A percentile compares a stretch with the other conserved stretches of the same genome.
Conservation (phyloP, 2,329 filamentous ascomycete genomes). For the Microthyrium microscopicum region DNA sequence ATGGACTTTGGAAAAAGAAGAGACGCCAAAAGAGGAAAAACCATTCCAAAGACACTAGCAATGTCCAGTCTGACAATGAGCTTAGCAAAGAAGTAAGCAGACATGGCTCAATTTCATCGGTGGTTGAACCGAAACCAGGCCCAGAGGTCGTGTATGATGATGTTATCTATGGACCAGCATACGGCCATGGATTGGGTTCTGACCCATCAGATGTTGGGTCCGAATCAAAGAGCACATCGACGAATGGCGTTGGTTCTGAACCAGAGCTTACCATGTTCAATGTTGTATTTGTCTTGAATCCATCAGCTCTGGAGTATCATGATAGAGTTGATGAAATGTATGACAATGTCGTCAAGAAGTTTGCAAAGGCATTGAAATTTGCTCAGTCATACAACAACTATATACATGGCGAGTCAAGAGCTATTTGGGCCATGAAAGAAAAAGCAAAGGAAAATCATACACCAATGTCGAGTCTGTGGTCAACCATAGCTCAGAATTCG, state of each 20-base stretch:
- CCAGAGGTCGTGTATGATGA: no score
- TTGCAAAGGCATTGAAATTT: slow-evolving; percentile 83
- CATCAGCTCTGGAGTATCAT: slow-evolving; percentile 61
- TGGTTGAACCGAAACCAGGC: no score
- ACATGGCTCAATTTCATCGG: no score
- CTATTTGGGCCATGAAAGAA: slow-evolving; percentile 65
- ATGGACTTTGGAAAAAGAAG: slow-evolving; percentile 23
- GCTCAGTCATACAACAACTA: slow-evolving; percentile 83
- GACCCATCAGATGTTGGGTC: slow-evolving; percentile 7
- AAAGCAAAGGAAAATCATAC: slow-evolving; percentile 52
- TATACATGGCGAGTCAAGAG: slow-evolving; percentile 79
- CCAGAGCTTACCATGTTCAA: slow-evolving; percentile 95
- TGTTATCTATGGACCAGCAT: no score
- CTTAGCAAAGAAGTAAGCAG: no score
- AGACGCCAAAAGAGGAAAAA: slow-evolving; percentile 14
- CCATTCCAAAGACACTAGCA: no score
- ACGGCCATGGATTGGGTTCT: slow-evolving; percentile 6
- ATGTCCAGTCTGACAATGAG: no score
- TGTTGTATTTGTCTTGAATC: slow-evolving; percentile 78
- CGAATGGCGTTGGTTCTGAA: slow-evolving; percentile 29
- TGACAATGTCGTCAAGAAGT: slow-evolving; percentile 75
- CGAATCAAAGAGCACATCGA: slow-evolving; percentile 21
- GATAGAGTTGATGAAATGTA: slow-evolving; percentile 63
- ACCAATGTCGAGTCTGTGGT: slow-evolving; percentile 52
- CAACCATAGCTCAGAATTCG: slow-evolving; percentile 52